Base-by-base conservation (phyloP, 495 filamentous ascomycete genomes). In the Chaetomium fimeti region DNA sequence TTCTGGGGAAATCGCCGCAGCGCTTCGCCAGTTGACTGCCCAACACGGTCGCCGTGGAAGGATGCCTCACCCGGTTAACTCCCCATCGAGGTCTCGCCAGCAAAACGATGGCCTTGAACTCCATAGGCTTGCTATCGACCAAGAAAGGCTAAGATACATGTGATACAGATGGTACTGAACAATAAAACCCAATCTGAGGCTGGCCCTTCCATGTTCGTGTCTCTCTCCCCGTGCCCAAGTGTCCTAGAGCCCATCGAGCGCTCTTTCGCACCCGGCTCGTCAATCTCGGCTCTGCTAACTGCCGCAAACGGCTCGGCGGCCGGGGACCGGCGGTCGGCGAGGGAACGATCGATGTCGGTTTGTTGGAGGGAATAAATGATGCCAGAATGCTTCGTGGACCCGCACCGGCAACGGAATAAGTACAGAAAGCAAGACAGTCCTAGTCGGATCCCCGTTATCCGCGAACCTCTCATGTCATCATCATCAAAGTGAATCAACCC, bases 121-220 rank as follows among this genome's bases (percentile, higher is more conserved):
- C 55, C 20, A 45, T 25, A 28, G 36, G 42, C 57, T 62, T 66
- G 56, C 57, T 52, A 69, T 57, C 52, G 36, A 66, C 52, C 42
- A 62, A 55, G 52, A 38, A 62, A 64, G 51, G 13, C 9, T 51
- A n/a, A n/a, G n/a, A n/a, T n/a, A 49, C 48, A 64, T 55, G 60
- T 61, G 60, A 27, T 67, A 60, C 61, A 69, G 29, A 60, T 54
- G 59, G 24, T 28, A 36, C 32, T 36, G 7, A 9, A 36, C 64
- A 64, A 49, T 28, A 54, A 51, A 55, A 49, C 49, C 49, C 56
- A 65, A 57, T 57, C 42, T 43, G 43, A 36, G 57, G 60, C 9
- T 52, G 61, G 61, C 25, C 15, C 42, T 55, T 48, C 36, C 60
- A 20, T 54, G 11, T 40, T 51, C 55, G 32, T 48, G 13, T 43